phyloP scores from a whole-genome alignment of 2,329 filamentous ascomycete genomes.

The Pseudonectria buxi region DNA sequence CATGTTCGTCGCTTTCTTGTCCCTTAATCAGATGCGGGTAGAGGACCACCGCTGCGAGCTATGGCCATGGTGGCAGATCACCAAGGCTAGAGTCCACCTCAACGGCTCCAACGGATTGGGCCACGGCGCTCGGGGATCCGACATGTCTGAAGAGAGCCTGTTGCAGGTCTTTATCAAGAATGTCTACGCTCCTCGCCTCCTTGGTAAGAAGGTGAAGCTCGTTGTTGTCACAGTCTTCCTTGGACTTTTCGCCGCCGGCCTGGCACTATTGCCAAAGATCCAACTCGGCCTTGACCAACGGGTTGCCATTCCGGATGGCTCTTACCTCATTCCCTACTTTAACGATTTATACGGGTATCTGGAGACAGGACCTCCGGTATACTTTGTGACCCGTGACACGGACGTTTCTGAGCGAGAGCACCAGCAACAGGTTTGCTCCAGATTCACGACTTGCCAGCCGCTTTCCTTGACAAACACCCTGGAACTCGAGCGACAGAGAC shows the following conservation, averaged over 20 bases:
- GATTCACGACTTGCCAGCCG: constrained; percentile 81
- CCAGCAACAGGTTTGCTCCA: constrained; percentile 83
- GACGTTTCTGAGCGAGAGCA: constrained; percentile 69
- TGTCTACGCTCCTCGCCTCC: constrained; percentile 73
- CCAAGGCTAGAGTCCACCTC: constrained; percentile 63
- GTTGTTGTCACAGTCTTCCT: constrained; percentile 74
- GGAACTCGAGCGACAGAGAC: constrained; percentile 87
- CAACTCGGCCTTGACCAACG: constrained; percentile 88
- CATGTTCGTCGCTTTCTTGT: constrained; percentile 88
- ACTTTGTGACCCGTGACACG: constrained; percentile 81
- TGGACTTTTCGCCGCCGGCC: constrained; percentile 75
- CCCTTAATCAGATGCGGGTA: constrained; percentile 84
- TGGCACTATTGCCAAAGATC: constrained; percentile 79
- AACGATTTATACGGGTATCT: constrained; percentile 93
- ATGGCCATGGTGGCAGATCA: constrained; percentile 80
- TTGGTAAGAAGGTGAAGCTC: constrained; percentile 75
- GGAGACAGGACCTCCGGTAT: constrained; percentile 85
- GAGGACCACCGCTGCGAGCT: constrained; percentile 87
- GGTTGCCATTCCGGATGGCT: constrained; percentile 87
- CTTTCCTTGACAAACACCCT: constrained; percentile 82
- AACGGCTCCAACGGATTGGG: constrained; percentile 49
- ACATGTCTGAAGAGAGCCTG: constrained; percentile 73
- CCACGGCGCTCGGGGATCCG: constrained; percentile 53
- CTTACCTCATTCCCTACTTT: constrained; percentile 93
- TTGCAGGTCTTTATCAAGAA: constrained; percentile 87